Evolutionary conservation across 305 asterid genomes (phyloP).

Genomic region (Caryopteris hybrid): DNA sequence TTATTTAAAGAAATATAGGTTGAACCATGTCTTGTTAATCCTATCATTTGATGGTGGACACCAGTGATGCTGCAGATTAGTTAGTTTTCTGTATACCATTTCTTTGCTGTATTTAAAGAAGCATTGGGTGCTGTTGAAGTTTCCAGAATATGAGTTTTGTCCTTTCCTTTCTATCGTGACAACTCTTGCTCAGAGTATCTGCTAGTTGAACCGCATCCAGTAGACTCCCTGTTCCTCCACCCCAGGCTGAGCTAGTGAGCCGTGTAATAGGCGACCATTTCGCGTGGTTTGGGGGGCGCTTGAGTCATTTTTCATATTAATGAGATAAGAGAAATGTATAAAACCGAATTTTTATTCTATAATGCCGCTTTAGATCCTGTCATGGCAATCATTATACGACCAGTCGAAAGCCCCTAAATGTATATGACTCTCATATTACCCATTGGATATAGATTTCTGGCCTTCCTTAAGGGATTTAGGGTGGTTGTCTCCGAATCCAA

Average conservation of each 20-base stretch:
- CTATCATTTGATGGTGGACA: background rate
- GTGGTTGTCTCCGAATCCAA: background rate
- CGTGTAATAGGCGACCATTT: slow-evolving; percentile 21
- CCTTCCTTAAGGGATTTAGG: background rate
- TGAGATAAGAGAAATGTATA: too few species aligned
- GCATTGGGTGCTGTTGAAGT: background rate
- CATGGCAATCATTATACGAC: too few species aligned
- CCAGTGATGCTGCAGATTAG: background rate
- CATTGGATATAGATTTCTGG: background rate
- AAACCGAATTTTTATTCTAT: too few species aligned
- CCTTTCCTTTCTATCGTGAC: too few species aligned
- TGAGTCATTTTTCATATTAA: background rate
- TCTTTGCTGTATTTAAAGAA: background rate
- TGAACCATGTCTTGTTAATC: background rate
- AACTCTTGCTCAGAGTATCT: too few species aligned
- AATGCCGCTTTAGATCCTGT: too few species aligned
- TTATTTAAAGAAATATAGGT: background rate
- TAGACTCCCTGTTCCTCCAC: background rate
- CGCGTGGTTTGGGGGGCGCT: slow-evolving; percentile 4
- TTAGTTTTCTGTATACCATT: background rate
- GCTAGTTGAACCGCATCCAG: too few species aligned
- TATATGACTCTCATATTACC: background rate
- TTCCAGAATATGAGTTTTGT: background rate
- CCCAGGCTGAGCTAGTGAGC: slow-evolving; percentile 21
- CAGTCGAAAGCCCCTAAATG: too few species aligned